These are phyloP conservation scores for Colletotrichum spaethianum DNA, from an alignment of 2,329 filamentous ascomycete genomes.

Conservation along the genomic window DNA sequence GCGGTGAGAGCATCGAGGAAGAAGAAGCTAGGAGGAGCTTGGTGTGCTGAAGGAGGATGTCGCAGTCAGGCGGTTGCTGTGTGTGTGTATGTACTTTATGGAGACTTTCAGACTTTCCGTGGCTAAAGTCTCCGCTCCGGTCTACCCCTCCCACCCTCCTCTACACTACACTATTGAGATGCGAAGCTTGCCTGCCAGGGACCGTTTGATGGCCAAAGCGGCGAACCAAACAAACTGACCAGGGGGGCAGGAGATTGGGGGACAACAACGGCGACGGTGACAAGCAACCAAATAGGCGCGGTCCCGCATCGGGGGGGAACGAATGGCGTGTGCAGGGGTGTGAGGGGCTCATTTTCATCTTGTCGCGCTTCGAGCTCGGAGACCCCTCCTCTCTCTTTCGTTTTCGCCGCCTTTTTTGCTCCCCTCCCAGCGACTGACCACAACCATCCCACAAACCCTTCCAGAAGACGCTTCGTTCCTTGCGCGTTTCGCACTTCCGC, in stretches of 20 bases:
- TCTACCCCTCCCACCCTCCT: no score
- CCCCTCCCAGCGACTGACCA: not conserved
- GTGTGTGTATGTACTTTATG: no score
- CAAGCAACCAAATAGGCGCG: not conserved
- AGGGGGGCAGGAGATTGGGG: not conserved
- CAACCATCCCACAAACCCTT: not conserved
- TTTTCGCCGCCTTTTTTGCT: conserved; percentile 23
- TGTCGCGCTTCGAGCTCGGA: not conserved
- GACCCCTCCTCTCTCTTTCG: conserved; percentile 22
- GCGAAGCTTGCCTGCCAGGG: not conserved
- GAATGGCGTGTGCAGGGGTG: conserved; percentile 1
- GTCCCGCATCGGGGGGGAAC: not conserved
- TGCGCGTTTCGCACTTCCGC: conserved; percentile 10
- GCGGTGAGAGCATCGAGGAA: not conserved
- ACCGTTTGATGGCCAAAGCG: not conserved
- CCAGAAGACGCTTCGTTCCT: not conserved
- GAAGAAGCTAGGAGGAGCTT: not conserved
- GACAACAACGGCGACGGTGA: not conserved
- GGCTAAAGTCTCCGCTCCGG: no score
- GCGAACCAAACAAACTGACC: not conserved
- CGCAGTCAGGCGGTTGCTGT: no score
- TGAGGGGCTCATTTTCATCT: conserved; percentile 11
- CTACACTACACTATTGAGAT: not conserved
- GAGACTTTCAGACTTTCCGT: no score
- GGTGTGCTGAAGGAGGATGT: not conserved